Conservation (phyloP, 2,329 filamentous ascomycete species). For the Verticillium isaacii region DNA sequence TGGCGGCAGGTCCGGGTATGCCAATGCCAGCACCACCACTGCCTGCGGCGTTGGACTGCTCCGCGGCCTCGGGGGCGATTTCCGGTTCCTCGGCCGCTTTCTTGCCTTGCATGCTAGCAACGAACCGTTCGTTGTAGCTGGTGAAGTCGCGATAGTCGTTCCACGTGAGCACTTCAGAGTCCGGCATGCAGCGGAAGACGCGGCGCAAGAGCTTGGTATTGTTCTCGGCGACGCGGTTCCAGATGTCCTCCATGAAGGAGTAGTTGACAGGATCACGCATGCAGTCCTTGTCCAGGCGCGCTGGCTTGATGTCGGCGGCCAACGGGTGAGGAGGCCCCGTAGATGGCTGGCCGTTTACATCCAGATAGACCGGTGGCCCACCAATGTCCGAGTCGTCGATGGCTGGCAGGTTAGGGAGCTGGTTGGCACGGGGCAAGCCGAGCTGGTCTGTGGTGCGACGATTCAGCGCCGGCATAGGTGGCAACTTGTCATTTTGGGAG, state of each 20-base stretch:
- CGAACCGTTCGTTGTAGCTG: conserved; percentile 73
- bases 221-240: conserved; percentile 83
- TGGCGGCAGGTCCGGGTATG: conserved; percentile 33
- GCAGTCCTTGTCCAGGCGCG: conserved; percentile 79
- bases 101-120: conserved; percentile 58
- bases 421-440: conserved; percentile 62
- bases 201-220: conserved; percentile 92
- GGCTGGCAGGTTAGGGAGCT: conserved; percentile 65
- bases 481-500: conserved; percentile 43
- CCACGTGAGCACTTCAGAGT: conserved; percentile 91
- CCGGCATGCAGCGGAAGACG: conserved; percentile 95
- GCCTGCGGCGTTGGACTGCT: conserved; percentile 10
- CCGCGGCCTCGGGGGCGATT: conserved; percentile 22
- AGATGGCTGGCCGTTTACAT: conserved; percentile 44
- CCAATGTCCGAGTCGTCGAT: conserved; percentile 80
- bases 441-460: conserved; percentile 62
- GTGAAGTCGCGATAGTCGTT: conserved; percentile 84
- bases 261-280: conserved; percentile 87
- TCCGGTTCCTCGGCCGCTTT: conserved; percentile 43
- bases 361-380: conserved; percentile 59
- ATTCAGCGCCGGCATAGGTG: conserved; percentile 52
- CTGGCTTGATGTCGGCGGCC: conserved; percentile 65
- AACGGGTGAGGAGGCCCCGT: conserved; percentile 44
- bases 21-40: conserved; percentile 35
- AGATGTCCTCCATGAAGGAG: conserved; percentile 80